A percentile compares a stretch with the other conserved stretches of the same genome.
These are phyloP conservation scores for Plasmodium sp. DNA, from an alignment of 169 alveolate genomes.

Conservation along the genomic window DNA sequence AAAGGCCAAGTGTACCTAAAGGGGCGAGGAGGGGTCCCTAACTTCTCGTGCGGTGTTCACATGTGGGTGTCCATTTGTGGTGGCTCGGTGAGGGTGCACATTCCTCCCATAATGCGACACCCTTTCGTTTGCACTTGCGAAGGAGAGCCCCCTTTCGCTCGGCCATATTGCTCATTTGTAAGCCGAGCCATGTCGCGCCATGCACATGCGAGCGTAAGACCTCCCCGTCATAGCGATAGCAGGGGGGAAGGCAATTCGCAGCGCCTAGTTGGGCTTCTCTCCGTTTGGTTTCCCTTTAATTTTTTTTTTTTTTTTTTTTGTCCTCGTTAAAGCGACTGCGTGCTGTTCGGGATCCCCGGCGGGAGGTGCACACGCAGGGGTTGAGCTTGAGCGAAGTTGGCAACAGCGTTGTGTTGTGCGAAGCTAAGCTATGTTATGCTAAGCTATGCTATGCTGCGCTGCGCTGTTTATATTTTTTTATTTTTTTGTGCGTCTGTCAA, in stretches of 20 bases:
- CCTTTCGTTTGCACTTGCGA: neutral
- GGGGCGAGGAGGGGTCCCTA: neutral
- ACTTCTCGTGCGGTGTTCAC: neutral
- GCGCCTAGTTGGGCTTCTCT: neutral
- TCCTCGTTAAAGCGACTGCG: neutral
- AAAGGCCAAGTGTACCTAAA: neutral
- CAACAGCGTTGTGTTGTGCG: neutral
- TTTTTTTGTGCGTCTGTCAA: neutral
- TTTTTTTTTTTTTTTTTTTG: too few species aligned
- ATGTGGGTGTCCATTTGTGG: too few species aligned
- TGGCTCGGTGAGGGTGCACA: neutral
- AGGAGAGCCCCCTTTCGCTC: neutral
- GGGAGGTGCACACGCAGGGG: neutral
- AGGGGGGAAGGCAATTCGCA: neutral
- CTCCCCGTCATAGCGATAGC: neutral
- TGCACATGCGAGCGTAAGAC: neutral
- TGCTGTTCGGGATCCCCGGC: neutral
- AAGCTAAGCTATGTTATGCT: neutral
- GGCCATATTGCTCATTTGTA: neutral
- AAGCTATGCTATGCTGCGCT: neutral
- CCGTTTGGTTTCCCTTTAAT: neutral
- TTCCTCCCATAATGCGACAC: neutral
- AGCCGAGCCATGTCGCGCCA: neutral
- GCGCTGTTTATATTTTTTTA: neutral
- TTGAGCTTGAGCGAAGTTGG: neutral